Conservation (phyloP, 345 rosid species). For the Populus davidiana region DNA sequence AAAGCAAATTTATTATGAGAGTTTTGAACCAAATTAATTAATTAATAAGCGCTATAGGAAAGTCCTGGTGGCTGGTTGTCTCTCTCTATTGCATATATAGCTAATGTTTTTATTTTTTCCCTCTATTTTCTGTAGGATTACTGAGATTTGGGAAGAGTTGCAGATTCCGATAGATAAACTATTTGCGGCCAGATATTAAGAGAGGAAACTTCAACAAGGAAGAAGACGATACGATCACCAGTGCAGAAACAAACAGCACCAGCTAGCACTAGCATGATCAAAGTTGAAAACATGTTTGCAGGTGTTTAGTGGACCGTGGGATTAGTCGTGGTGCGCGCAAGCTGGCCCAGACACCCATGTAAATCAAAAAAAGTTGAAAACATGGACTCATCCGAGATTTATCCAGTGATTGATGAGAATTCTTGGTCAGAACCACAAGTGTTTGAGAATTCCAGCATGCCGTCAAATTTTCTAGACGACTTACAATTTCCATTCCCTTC, state of each 20-base stretch:
- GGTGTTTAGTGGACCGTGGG: too few relatives aligned
- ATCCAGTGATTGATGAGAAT: slow-evolving; percentile 54
- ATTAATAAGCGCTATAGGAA: background rate
- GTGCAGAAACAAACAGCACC: slow-evolving; percentile 19
- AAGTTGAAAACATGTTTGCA: too few relatives aligned
- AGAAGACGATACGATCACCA: slow-evolving; percentile 62
- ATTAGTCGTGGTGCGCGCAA: too few relatives aligned
- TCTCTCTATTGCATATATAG: background rate
- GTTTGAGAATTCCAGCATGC: slow-evolving; percentile 11
- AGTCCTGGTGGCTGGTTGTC: background rate
- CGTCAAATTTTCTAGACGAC: slow-evolving; percentile 20
- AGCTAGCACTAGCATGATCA: slow-evolving; percentile 6
- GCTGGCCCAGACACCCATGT: too few relatives aligned
- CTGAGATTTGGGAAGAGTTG: slow-evolving; percentile 79
- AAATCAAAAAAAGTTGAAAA: too few relatives aligned
- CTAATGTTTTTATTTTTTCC: background rate
- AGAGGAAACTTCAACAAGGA: slow-evolving; percentile 75
- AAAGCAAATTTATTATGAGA: background rate
- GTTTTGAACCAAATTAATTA: background rate
- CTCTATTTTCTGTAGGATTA: slow-evolving; percentile 40
- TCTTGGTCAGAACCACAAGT: slow-evolving; percentile 55
- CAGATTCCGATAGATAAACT: slow-evolving; percentile 76
- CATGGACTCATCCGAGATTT: slow-evolving; percentile 31
- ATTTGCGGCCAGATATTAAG: slow-evolving; percentile 71
- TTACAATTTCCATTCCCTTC: slow-evolving; percentile 29